Conservation (phyloP, 1,284 basidiomycete species). For the Papiliotrema terrestris region DNA sequence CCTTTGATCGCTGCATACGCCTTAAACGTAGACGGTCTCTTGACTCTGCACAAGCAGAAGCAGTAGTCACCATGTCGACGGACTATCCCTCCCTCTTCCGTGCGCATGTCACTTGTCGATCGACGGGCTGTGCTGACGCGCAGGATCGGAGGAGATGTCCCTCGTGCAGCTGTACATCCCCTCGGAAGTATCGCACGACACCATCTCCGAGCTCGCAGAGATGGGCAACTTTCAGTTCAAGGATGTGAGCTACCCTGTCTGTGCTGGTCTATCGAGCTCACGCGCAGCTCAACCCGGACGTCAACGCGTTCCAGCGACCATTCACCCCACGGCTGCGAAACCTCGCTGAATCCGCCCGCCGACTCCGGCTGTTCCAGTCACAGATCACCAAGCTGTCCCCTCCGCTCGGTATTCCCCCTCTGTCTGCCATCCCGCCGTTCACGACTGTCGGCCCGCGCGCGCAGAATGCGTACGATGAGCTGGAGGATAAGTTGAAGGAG, state of each 20-base stretch:
- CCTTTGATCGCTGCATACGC: background rate
- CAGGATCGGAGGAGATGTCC: constrained; percentile 95
- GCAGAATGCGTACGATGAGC: constrained; percentile 89
- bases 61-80: constrained; percentile 26
- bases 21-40: background rate
- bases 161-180: constrained; percentile 97
- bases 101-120: constrained; percentile 44
- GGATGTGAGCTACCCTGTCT: constrained; percentile 63
- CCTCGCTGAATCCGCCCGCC: constrained; percentile 92
- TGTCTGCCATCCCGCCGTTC: constrained; percentile 75
- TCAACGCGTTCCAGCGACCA: constrained; percentile 97
- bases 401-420: constrained; percentile 71
- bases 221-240: constrained; percentile 96
- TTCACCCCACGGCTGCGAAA: constrained; percentile 94
- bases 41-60: background rate
- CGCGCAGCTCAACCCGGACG: constrained; percentile 78
- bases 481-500: constrained; percentile 81
- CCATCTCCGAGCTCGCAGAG: constrained; percentile 91
- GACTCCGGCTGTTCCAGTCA: constrained; percentile 81
- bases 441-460: constrained; percentile 83
- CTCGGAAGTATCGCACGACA: constrained; percentile 94
- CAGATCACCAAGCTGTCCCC: constrained; percentile 75
- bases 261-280: background rate
- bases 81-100: constrained; percentile 76
- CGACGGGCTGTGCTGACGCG: constrained; percentile 1